phyloP scores from a whole-genome alignment of 106 monocot species.

The Chionographis japonica region DNA sequence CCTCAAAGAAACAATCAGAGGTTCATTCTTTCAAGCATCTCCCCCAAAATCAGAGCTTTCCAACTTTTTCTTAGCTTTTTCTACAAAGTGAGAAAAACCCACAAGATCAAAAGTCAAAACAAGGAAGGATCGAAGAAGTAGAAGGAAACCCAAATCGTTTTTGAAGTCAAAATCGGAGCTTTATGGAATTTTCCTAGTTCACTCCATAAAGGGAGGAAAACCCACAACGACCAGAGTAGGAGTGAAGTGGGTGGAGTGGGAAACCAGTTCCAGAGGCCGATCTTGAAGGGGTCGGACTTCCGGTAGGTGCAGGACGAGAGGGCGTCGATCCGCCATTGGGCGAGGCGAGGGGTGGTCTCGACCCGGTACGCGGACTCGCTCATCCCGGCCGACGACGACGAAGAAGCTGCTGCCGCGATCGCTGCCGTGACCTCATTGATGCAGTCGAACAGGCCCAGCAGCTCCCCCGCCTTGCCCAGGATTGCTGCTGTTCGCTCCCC shows the following conservation, averaged over 20 bases:
- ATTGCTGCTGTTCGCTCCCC: no score
- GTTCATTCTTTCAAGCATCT: no score
- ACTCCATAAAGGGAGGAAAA: no score
- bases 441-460: conserved; percentile 30
- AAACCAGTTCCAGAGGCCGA: conserved; percentile 89
- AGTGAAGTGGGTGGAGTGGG: not conserved
- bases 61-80: no score
- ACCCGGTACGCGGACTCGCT: conserved; percentile 68
- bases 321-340: conserved; percentile 82
- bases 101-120: not conserved
- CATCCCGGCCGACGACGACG: conserved; percentile 36
- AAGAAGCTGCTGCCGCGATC: conserved; percentile 36
- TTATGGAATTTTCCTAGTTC: no score
- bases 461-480: no score
- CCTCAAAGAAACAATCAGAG: not conserved
- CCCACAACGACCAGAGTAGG: not conserved
- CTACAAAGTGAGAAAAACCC: no score
- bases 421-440: conserved; percentile 78
- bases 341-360: conserved; percentile 71
- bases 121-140: not conserved
- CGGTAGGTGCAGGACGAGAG: conserved; percentile 60
- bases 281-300: conserved; percentile 84
- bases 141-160: no score
- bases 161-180: no score
- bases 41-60: no score